Base-by-base conservation (phyloP, 371 early-diverging fungal species). In the Syncephalis plumigaleata region DNA sequence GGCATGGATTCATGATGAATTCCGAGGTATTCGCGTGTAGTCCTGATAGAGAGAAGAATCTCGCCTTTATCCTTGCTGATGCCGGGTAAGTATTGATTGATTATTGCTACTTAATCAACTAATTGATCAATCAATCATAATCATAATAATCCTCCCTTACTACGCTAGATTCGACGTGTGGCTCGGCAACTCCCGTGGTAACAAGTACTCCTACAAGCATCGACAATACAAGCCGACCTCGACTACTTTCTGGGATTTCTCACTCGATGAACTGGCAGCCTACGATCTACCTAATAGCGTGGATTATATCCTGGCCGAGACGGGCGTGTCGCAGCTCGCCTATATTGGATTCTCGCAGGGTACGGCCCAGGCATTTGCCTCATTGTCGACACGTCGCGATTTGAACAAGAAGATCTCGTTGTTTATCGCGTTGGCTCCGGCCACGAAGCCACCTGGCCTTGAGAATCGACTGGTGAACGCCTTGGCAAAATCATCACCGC, bases 301-400 rank as follows among this genome's bases (percentile, higher is more conserved):
- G 1, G 84, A 86, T 54, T 84, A 87, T 55, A 87, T 94, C 45
- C 66, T 94, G 40, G 64, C 66, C 24, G 68, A 65, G 38, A 91
- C 93, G 3, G 87, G 84, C 0, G 80, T 71, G 3, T 65, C 73
- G 17, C 72, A 68, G 25, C 68, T 96, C 44, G 77, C 89, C 2
- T 96, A 92, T 55, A 81, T 96, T 56, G 97, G 97, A 3, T 94
- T 93, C 56, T 91, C 91, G 18, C 96, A 96, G 63, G 93, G 95
- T 45, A 87, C 90, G 1, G 84, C 91, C 2, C 84, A 85, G 53
- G 82, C 80, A n/a, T 91, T 94, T 60, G 83, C 91, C 17, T 78
- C 88, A 1, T 70, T 96, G 18, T 84, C 90, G 17, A 65, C 87
- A 47, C 80, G 78, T 55, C 72, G 74, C 2, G 51, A 62, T n/a